phyloP scores from a whole-genome alignment of 345 rosid species.

The Trapa bicornis region DNA sequence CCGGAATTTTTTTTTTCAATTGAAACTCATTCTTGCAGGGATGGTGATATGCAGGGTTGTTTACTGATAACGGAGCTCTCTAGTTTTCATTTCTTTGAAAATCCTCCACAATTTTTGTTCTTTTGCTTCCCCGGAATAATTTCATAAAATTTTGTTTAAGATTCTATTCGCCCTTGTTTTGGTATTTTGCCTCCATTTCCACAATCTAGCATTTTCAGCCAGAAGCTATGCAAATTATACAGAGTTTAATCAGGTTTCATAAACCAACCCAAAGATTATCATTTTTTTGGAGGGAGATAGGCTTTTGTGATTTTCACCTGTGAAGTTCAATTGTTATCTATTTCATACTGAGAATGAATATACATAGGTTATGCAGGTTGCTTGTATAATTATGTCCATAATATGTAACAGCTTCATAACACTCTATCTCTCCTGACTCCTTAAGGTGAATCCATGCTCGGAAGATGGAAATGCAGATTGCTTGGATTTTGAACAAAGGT shows the following conservation, averaged over 20 bases:
- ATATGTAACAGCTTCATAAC: not conserved
- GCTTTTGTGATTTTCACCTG: not conserved
- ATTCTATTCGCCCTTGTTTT: not conserved
- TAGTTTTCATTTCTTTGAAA: not conserved
- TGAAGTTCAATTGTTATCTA: not conserved
- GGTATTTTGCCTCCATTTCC: not conserved
- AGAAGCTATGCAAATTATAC: not conserved
- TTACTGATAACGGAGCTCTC: not conserved
- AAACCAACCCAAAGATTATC: not conserved
- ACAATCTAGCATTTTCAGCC: not conserved
- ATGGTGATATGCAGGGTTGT: conserved; percentile 2
- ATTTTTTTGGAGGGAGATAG: not conserved
- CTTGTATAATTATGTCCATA: not conserved
- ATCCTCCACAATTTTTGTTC: too few relatives aligned
- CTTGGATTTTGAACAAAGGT: not conserved
- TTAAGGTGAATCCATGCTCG: not conserved
- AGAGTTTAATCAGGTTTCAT: not conserved
- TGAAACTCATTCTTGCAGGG: conserved; percentile 12
- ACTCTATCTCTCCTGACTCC: not conserved
- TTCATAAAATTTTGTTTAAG: not conserved
- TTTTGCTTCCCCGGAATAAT: not conserved
- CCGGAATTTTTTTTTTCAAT: not conserved
- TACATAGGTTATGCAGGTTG: not conserved
- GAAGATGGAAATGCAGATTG: not conserved
- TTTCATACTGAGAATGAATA: not conserved